Percentiles rank a stretch among this genome's conserved stretches.
These are phyloP conservation scores for Vitis rotundifolia DNA, from an alignment of 164 flowering plant species.

Conservation along the genomic window DNA sequence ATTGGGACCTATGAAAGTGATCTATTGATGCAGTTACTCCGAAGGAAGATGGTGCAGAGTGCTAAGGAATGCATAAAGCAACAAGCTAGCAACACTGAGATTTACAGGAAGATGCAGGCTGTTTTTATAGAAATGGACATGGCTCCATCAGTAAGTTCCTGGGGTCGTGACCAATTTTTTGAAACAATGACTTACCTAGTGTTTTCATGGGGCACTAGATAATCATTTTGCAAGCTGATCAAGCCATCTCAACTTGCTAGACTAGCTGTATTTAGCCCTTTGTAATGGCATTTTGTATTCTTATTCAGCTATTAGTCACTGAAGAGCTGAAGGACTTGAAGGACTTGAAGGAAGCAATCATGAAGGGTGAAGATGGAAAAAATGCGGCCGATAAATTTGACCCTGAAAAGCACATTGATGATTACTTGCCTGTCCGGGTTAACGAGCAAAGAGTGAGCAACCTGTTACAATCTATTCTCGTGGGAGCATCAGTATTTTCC, in stretches of 20 bases:
- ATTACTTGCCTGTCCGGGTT: conserved; percentile 71
- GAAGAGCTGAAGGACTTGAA: background rate
- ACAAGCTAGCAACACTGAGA: background rate
- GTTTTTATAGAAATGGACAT: conserved; percentile 5
- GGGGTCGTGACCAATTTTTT: no score
- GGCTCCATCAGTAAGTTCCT: background rate
- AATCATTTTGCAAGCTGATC: background rate
- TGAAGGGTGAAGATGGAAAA: conserved; percentile 23
- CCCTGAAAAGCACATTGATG: conserved; percentile 70
- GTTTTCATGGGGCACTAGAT: no score
- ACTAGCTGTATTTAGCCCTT: background rate
- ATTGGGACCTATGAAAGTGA: background rate
- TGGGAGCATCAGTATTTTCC: conserved; percentile 39
- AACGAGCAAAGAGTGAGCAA: conserved; percentile 82
- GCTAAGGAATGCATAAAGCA: conserved; percentile 7
- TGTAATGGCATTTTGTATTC: background rate
- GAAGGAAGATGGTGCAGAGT: conserved; percentile 7
- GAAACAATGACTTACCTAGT: no score
- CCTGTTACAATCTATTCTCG: conserved; percentile 64
- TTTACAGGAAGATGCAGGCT: conserved; percentile 6
- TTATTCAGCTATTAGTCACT: background rate
- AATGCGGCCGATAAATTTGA: conserved; percentile 38
- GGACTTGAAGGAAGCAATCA: conserved; percentile 8
- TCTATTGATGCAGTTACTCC: background rate
- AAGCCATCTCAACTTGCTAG: background rate